Evolutionary conservation across 1,284 basidiomycete species (phyloP), one percentile per base, ranked within the genome.

Genomic region (Boletellus deceptivus): DNA sequence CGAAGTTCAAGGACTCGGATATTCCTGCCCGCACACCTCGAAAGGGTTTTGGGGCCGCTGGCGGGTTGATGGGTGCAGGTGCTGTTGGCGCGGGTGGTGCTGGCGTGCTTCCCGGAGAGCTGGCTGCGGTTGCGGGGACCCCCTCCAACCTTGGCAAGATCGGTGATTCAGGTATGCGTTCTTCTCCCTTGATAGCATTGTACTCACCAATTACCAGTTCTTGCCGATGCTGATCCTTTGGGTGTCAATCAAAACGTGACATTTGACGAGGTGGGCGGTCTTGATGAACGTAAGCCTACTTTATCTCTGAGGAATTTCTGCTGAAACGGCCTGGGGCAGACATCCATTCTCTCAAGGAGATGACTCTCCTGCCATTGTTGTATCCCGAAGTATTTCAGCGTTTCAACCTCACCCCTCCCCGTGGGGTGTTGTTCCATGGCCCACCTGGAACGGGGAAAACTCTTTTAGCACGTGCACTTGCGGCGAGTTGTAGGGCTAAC

Each of bases 341-440:
- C 65, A 97, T 99, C 57, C 94, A 97, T 65, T 91, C 94, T 33
- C 75, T 99, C 56, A 99, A 98, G 73, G 97, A 99, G 69, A 99
- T 99, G 97, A 98, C 98, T 0, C 80, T 96, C 18, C 79, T 99
- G 0, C 97, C 97, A 0, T 75, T 99, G 0, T 76, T 98, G 7
- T 99, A 99, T 65, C 97, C 97, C 0, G 97, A 99, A 70, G 86
- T 99, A 10, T 99, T 98, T 69, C 94, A 98, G 61, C 85, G 87
- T 50, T 98, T 99, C 72, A 88, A 86, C 49, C 84, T 99, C 34
- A 98, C 93, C 0, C 97, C 97, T 34, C 97, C 97, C 3, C 83
- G 97, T 43, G 97, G 97, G 51, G 97, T 99, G 0, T 76, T 99
- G 16, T 99, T 99, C 73, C 97, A 97, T 67, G 94, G 94, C 18